Evolutionary conservation across 2,329 filamentous ascomycete genomes (phyloP).

Genomic region (Neonectria ditissima): DNA sequence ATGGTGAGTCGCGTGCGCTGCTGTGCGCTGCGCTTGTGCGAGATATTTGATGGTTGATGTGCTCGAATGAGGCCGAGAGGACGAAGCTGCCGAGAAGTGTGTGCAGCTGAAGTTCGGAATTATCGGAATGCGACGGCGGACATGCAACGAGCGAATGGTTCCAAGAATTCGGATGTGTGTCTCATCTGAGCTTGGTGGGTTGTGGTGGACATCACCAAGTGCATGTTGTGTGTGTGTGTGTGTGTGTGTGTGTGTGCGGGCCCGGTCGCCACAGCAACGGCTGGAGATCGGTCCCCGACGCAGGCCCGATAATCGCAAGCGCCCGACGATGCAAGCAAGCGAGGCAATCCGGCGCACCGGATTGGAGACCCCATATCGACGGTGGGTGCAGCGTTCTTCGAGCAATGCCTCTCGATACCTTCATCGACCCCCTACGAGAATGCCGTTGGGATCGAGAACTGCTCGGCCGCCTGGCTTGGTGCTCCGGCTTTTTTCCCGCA

Average conservation of each 20-base stretch:
- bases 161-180: constrained; percentile 18
- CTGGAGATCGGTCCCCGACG: constrained; percentile 28
- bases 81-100: neutral
- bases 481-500: constrained; percentile 2
- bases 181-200: constrained; percentile 31
- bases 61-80: constrained; percentile 16
- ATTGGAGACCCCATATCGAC: constrained; percentile 31
- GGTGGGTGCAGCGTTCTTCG: constrained; percentile 10
- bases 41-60: neutral
- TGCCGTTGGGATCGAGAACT: constrained; percentile 25
- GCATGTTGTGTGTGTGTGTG: constrained; percentile 3
- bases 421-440: constrained; percentile 19
- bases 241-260: constrained; percentile 5
- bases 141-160: neutral
- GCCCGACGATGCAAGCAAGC: constrained; percentile 5
- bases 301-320: neutral
- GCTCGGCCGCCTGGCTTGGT: constrained; percentile 16
- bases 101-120: neutral
- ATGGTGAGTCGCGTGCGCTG: constrained; percentile 34
- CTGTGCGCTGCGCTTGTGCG: constrained; percentile 23
- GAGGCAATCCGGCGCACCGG: constrained; percentile 1
- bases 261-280: constrained; percentile 45
- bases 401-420: neutral
- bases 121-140: constrained; percentile 12
- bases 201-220: constrained; percentile 29